Conservation (phyloP, 768 basidiomycete species). For the Psilocybe cubensis region DNA sequence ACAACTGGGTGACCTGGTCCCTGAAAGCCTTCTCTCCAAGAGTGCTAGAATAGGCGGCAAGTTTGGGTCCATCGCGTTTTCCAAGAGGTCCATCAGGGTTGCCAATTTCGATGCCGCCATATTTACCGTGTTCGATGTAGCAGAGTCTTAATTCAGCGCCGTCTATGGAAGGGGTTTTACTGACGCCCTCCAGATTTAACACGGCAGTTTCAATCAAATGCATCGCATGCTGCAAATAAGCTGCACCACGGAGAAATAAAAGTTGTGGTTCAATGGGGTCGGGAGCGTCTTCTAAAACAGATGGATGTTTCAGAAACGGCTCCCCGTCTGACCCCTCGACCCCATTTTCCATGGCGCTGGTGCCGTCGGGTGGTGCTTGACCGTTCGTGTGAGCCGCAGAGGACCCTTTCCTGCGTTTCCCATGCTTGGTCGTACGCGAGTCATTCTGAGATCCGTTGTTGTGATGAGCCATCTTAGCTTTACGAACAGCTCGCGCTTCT, state of each 20-base stretch:
- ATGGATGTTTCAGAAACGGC: constrained; percentile 64
- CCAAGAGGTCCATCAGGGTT: constrained; percentile 83
- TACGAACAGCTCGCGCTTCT: constrained; percentile 74
- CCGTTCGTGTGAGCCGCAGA: constrained; percentile 51
- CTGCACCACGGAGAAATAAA: constrained; percentile 81
- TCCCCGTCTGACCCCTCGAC: constrained; percentile 58
- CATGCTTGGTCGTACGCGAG: constrained; percentile 38
- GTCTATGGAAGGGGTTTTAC: constrained; percentile 60
- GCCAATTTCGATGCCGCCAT: constrained; percentile 86
- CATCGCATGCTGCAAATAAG: constrained; percentile 81
- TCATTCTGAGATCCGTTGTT: constrained; percentile 40
- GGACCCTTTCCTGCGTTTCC: constrained; percentile 59
- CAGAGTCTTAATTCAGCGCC: constrained; percentile 79
- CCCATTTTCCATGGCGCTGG: constrained; percentile 50
- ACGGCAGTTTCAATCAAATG: constrained; percentile 75
- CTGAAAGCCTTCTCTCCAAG: constrained; percentile 59
- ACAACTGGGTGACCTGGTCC: constrained; percentile 58
- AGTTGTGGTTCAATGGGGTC: constrained; percentile 88
- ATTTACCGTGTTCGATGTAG: constrained; percentile 73
- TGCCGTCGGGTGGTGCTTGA: constrained; percentile 72
- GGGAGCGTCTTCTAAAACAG: constrained; percentile 75
- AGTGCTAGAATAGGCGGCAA: constrained; percentile 61
- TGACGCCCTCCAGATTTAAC: constrained; percentile 70
- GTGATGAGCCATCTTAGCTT: constrained; percentile 59
- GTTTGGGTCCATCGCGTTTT: constrained; percentile 56